phyloP scores from a whole-genome alignment of 2,329 filamentous ascomycete species.

The Fusarium circinatum region DNA sequence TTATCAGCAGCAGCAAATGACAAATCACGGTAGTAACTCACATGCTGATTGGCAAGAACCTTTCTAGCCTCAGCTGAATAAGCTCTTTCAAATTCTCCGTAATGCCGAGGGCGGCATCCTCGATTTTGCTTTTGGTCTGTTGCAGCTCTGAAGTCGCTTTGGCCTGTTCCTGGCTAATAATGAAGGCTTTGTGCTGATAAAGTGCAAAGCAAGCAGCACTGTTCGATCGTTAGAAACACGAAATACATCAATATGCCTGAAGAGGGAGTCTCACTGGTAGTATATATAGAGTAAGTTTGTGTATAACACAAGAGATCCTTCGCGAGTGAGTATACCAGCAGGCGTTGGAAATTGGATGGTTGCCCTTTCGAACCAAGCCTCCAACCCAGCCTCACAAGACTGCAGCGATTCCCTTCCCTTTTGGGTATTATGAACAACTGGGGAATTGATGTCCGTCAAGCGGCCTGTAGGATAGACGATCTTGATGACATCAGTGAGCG shows the following conservation, averaged over 20 bases:
- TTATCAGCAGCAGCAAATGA: too few relatives aligned
- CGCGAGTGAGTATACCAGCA: not conserved
- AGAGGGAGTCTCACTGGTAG: not conserved
- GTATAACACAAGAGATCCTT: not conserved
- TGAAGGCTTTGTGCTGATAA: slow-evolving; percentile 19
- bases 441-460: not conserved
- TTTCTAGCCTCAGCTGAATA: slow-evolving; percentile 14
- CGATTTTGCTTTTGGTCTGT: not conserved
- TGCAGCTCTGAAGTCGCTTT: not conserved
- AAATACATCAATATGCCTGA: rapidly evolving
- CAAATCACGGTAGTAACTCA: not conserved
- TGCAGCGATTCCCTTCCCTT: not conserved
- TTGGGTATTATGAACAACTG: not conserved
- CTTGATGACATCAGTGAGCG: slow-evolving; percentile 25
- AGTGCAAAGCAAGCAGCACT: slow-evolving; percentile 25
- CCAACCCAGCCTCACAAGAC: slow-evolving; percentile 3
- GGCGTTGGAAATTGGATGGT: not conserved
- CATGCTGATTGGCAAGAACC: slow-evolving; percentile 27
- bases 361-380: not conserved
- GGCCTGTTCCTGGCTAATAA: slow-evolving; percentile 1
- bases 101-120: slow-evolving; percentile 5
- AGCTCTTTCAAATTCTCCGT: slow-evolving; percentile 25
- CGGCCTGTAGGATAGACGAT: slow-evolving; percentile 13
- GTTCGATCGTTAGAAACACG: not conserved
- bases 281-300: not conserved